Evolutionary conservation across 208 protist species (phyloP).

Genomic region (Trypanosoma avium): DNA sequence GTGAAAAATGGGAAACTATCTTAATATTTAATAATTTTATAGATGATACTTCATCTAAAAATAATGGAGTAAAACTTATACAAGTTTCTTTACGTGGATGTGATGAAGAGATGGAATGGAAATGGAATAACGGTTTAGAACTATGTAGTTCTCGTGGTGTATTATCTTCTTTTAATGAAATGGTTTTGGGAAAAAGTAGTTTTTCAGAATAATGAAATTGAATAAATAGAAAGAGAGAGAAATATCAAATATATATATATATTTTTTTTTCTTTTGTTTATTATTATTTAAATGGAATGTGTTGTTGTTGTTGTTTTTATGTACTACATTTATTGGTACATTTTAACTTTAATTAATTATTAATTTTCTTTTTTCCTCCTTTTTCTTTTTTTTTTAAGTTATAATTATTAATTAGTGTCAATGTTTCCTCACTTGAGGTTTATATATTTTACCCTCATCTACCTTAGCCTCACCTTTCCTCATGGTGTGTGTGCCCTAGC

Average conservation of each 20-base stretch:
- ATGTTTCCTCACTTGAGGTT: no score
- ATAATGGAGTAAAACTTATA: not conserved
- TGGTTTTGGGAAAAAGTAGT: no score
- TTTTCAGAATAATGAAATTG: no score
- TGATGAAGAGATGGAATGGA: slow-evolving; percentile 27
- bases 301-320: slow-evolving; percentile 21
- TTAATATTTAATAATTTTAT: slow-evolving; percentile 20
- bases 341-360: not conserved
- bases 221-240: not conserved
- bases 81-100: slow-evolving; percentile 20
- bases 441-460: no score
- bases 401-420: no score
- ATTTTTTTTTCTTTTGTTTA: slow-evolving; percentile 22
- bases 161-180: not conserved
- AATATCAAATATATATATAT: not conserved
- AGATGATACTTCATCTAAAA: not conserved
- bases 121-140: not conserved
- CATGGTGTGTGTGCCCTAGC: not conserved
- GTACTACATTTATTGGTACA: not conserved
- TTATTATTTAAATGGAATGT: not conserved
- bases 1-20: slow-evolving; percentile 32
- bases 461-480: no score
- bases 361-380: slow-evolving; percentile 3
- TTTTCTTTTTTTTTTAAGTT: slow-evolving; percentile 6
- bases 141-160: slow-evolving; percentile 1